phyloP scores from a whole-genome alignment of 306 rosid species.

The Glycine latifolia region DNA sequence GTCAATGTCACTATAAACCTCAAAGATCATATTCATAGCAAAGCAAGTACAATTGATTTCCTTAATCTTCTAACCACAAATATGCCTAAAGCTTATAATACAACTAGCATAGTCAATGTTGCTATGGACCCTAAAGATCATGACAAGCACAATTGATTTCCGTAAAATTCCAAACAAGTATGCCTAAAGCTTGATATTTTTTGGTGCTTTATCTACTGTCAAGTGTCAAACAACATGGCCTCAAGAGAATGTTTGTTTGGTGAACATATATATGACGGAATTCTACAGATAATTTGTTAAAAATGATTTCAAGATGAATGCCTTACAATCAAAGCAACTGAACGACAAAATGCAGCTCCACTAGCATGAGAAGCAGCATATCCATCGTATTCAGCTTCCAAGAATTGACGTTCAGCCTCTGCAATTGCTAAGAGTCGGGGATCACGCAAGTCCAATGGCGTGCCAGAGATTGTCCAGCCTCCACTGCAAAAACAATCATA shows the following conservation, averaged over 20 bases:
- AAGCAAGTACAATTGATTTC: not conserved
- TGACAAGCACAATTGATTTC: not conserved
- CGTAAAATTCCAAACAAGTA: slow-evolving; percentile 4
- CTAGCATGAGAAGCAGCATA: slow-evolving; percentile 74
- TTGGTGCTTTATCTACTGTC: not conserved
- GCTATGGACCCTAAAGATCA: not conserved
- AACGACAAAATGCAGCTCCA: slow-evolving; percentile 89
- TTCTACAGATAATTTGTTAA: slow-evolving; percentile 1
- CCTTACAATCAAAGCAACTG: slow-evolving; percentile 84
- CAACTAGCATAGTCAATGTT: not conserved
- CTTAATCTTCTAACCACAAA: not conserved
- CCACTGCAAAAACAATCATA: slow-evolving; percentile 58
- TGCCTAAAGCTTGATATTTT: slow-evolving; percentile 48
- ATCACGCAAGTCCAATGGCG: slow-evolving; percentile 85
- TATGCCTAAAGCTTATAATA: slow-evolving; percentile 45
- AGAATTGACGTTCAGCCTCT: slow-evolving; percentile 81
- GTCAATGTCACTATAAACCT: not conserved
- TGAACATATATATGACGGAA: not conserved
- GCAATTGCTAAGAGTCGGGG: slow-evolving; percentile 89
- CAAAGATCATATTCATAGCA: not conserved
- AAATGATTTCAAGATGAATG: not conserved
- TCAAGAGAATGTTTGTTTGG: not conserved
- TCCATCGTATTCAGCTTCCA: slow-evolving; percentile 87
- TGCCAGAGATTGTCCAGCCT: slow-evolving; percentile 92
- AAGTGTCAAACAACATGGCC: not conserved